Conservation (phyloP, 2,329 filamentous ascomycete species). For the Camillea tinctor region DNA sequence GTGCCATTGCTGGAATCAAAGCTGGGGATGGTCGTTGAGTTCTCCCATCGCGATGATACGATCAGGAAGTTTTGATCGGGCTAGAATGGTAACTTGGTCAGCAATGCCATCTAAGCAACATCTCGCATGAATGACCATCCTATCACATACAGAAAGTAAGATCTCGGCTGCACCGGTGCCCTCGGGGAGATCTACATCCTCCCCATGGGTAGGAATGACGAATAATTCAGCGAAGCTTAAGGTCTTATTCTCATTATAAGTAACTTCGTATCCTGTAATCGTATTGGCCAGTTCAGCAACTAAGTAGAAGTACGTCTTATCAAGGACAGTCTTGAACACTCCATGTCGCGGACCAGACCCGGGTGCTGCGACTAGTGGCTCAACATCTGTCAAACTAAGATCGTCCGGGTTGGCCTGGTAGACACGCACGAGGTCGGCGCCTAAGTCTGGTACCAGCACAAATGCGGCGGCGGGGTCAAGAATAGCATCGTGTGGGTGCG, state of each 20-base stretch:
- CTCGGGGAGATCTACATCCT: constrained; percentile 38
- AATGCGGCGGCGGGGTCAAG: constrained; percentile 65
- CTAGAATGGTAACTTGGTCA: constrained; percentile 32
- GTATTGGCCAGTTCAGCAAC: constrained; percentile 60
- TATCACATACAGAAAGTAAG: constrained; percentile 52
- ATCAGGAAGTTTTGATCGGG: constrained; percentile 62
- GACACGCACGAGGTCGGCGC: constrained; percentile 59
- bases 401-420: constrained; percentile 53
- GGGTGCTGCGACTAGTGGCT: constrained; percentile 41
- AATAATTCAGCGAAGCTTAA: constrained; percentile 49
- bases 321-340: constrained; percentile 49
- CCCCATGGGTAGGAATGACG: constrained; percentile 47
- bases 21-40: constrained; percentile 48
- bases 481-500: constrained; percentile 65
- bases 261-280: constrained; percentile 56
- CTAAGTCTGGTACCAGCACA: constrained; percentile 64
- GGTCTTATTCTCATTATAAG: constrained; percentile 43
- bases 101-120: background rate
- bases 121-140: background rate
- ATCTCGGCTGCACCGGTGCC: constrained; percentile 55
- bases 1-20: constrained; percentile 44
- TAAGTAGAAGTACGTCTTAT: constrained; percentile 56
- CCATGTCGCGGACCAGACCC: constrained; percentile 66
- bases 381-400: constrained; percentile 39
- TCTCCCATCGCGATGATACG: constrained; percentile 66